These are phyloP conservation scores for Mycena metata DNA, from an alignment of 768 basidiomycete species.

Conservation along the genomic window DNA sequence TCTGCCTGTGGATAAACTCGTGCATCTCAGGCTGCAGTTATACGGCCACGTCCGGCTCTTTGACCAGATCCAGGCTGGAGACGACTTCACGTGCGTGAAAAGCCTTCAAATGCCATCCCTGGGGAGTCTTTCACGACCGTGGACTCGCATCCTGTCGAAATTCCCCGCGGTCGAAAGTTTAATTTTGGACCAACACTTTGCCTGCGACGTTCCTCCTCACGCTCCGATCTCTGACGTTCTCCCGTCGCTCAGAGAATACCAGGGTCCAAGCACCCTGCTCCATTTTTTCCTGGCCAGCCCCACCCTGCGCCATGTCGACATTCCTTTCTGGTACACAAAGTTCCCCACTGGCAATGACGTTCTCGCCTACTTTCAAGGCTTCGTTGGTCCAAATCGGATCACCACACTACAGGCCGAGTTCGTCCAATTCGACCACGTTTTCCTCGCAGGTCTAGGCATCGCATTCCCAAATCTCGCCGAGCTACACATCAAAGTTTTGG, in stretches of 20 bases:
- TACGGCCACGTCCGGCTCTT: neutral
- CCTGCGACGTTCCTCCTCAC: no score
- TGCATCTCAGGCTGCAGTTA: neutral
- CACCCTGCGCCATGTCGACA: neutral
- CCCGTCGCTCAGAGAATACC: slow-evolving; percentile 11
- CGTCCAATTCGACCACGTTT: neutral
- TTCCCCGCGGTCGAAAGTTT: slow-evolving; percentile 4
- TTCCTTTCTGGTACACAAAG: neutral
- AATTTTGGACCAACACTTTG: no score
- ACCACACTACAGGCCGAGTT: neutral
- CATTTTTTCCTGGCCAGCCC: neutral
- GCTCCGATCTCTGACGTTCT: neutral
- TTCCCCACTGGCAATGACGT: neutral
- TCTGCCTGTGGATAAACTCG: neutral
- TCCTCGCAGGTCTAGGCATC: neutral
- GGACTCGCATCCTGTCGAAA: neutral
- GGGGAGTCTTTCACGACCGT: neutral
- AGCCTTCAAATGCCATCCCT: neutral
- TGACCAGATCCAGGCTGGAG: neutral
- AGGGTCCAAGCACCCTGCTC: neutral
- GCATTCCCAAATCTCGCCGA: slow-evolving; percentile 8
- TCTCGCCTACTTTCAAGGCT: neutral
- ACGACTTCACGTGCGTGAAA: neutral
- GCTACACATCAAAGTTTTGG: neutral
- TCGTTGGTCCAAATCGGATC: neutral